Evolutionary conservation across 2,329 filamentous ascomycete genomes (phyloP), one percentile per base, ranked within the genome.

Genomic region (Penicillium corylophilum): DNA sequence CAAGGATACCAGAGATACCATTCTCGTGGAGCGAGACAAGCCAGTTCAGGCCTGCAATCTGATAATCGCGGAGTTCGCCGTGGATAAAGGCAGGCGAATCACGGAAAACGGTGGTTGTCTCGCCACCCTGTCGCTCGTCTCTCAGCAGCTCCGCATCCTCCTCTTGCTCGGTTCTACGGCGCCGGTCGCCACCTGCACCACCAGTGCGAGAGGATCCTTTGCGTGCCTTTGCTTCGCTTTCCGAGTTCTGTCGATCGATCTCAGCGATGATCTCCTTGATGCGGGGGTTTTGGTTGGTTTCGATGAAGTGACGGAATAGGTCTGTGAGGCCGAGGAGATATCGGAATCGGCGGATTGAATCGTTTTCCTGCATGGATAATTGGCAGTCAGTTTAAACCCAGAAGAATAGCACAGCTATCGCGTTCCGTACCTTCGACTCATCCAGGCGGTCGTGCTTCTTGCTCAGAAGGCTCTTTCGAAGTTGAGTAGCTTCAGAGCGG

Each of bases 241-340:
- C 89, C 12, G 82, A 86, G 70, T 97, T 95, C 70, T 96, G 92
- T 42, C 90, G 87, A 73, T 99, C 94, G 65, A 97, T 96, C 73
- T 96, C 90, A 45, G 83, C 82, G 82, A 97, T 94, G 63, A 96
- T 90, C 52, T 95, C 89, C 64, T 93, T 89, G 66, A 97, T 94
- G 64, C 89, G 90, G 15, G 94, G 93, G 67, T 99, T 92, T 5
- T 92, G 93, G 68, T 96, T 99, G 8, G 91, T 90, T 69, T 97
- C 92, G 75, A 99, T 99, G 73, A 99, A 99, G 75, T 99, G 94
- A 59, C 95, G 90, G 78, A 99, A 99, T 18, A 99, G 80, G 67
- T 99, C 94, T 15, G 94, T 99, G 46, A 99, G 79, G 23, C 95
- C 95, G 13, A 99, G 82, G 1, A 99, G 82, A 71, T 99, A 99